Evolutionary conservation across 495 filamentous ascomycete genomes (phyloP), one percentile per base, ranked within the genome.

Genomic region (Daldinia vernicosa): DNA sequence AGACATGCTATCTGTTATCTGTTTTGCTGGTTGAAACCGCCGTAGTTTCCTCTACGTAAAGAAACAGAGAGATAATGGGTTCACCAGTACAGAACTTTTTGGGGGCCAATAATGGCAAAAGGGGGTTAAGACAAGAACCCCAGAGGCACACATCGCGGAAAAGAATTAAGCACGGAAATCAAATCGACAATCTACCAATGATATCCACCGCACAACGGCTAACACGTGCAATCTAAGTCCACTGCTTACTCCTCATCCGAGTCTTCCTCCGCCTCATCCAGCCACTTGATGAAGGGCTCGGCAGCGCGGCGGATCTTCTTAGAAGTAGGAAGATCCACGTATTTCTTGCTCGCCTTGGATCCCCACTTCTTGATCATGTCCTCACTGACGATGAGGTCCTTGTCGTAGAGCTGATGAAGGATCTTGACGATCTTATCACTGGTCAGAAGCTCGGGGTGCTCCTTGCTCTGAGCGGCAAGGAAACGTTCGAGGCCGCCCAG

Each of bases 401-500:
- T 84, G 81, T 97, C 85, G 79, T 97, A 98, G 83, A 92, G 92
- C 71, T 88, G 85, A 74, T 95, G 85, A 63, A 98, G 86, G 71
- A 99, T 93, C 78, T 91, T 92, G 39, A 93, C 90, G 35, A 98
- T 85, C 81, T 93, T 87, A 33, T 89, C 80, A 32, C 70, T 74
- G 7, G 56, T 70, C 61, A 92, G 86, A 75, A 97, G 88, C 52
- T 93, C 89, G 1, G 93, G 89, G 74, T 91, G 88, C 35, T 96
- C 91, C 74, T 90, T 90, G 79, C 92, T 89, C 57, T 83, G 81
- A 33, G 79, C 67, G 67, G 82, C 82, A 56, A 98, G 86, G 71
- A 98, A 94, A 66, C 94, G 93, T 82, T 99, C 95, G 35, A 92
- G 94, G 65, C 95, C 95, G 75, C 96, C 96, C n/a, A 99, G 89